A percentile compares a stretch with the other conserved stretches of the same genome.
Conservation (phyloP, 192 early-diverging fungal genomes). For the Coemansia biformis region DNA sequence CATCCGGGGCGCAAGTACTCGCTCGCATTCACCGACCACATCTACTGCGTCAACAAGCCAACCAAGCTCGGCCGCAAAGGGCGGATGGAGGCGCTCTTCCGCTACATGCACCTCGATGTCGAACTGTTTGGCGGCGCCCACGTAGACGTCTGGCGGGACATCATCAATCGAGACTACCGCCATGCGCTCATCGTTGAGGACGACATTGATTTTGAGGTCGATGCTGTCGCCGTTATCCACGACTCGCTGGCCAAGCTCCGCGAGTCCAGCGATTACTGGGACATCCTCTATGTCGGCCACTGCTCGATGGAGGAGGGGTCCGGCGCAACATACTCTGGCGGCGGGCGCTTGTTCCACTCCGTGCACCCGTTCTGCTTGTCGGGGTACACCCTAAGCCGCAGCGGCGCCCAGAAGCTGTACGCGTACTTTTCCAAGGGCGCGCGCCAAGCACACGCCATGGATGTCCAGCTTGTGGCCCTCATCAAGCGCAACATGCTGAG, state of each 20-base stretch:
- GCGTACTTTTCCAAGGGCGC: conserved; percentile 29
- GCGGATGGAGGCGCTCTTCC: conserved; percentile 31
- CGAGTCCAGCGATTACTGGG: conserved; percentile 21
- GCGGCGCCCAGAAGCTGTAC: conserved; percentile 43
- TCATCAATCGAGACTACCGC: conserved; percentile 31
- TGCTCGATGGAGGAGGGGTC: conserved; percentile 44
- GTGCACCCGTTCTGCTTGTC: conserved; percentile 48
- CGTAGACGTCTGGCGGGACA: conserved; percentile 39
- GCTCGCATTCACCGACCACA: conserved; percentile 38
- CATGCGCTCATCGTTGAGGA: conserved; percentile 47
- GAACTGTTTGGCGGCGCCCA: conserved; percentile 30
- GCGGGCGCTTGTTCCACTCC: conserved; percentile 12
- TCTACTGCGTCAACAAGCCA: conserved; percentile 37
- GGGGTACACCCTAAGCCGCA: conserved; percentile 38
- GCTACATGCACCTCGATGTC: conserved; percentile 26
- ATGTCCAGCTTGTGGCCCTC: conserved; percentile 39
- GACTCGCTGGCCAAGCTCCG: conserved; percentile 12
- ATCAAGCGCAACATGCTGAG: conserved; percentile 28
- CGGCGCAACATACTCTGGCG: conserved; percentile 1
- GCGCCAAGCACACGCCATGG: conserved; percentile 20
- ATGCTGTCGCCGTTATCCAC: conserved; percentile 11
- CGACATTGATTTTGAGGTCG: conserved; percentile 48
- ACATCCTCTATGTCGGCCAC: conserved; percentile 46
- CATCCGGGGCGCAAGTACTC: background rate
- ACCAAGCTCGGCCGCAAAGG: conserved; percentile 22